Conservation (phyloP, 116 monocot genomes). For the Posidonia oceanica region DNA sequence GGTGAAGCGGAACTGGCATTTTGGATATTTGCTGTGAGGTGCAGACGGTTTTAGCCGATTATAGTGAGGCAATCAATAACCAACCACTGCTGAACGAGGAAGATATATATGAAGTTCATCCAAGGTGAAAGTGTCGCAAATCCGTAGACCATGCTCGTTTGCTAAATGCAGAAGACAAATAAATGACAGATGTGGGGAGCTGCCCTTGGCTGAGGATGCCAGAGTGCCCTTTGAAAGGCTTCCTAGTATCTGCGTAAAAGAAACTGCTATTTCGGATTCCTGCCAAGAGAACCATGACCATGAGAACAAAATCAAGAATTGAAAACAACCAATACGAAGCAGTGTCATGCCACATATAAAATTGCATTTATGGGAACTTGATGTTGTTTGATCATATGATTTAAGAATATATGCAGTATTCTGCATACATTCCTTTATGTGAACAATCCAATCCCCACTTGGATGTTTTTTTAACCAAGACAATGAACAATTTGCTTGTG, state of each 20-base stretch:
- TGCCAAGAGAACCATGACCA: constrained; percentile 22
- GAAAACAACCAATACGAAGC: not conserved
- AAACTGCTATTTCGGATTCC: constrained; percentile 31
- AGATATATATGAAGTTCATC: constrained; percentile 66
- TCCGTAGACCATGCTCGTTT: constrained; percentile 71
- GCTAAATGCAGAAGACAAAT: constrained; percentile 95
- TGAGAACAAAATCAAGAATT: not conserved
- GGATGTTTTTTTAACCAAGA: too few species aligned
- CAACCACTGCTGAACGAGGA: constrained; percentile 17
- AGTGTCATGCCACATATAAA: not conserved
- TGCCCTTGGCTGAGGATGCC: constrained; percentile 22
- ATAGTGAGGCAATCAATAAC: not conserved
- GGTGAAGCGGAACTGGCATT: too few species aligned
- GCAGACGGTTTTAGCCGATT: too few species aligned
- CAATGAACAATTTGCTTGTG: too few species aligned
- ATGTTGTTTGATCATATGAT: constrained; percentile 51
- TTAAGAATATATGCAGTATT: too few species aligned
- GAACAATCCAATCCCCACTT: too few species aligned
- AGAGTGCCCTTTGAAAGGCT: constrained; percentile 21
- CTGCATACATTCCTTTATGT: too few species aligned
- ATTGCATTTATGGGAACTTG: constrained; percentile 73
- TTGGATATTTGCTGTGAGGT: too few species aligned
- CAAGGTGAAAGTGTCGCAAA: constrained; percentile 40
- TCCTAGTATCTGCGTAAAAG: constrained; percentile 42
- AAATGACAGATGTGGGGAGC: constrained; percentile 75